phyloP scores from a whole-genome alignment of 1,284 basidiomycete genomes.

The Vanrija sp. region DNA sequence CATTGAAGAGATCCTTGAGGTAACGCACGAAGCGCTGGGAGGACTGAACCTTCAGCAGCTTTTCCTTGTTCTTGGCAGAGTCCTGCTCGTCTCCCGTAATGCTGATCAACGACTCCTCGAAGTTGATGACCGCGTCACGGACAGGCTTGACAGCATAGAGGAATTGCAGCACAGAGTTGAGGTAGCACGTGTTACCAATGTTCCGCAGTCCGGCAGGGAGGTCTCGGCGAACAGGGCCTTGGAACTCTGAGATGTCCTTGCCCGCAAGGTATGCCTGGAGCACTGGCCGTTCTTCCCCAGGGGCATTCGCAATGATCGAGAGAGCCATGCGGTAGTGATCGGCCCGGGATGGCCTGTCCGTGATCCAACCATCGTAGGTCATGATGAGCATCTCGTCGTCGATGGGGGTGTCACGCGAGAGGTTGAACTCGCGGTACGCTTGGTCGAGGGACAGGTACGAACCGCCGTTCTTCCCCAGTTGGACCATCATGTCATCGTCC shows the following conservation, averaged over 20 bases:
- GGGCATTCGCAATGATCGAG: slow-evolving; percentile 38
- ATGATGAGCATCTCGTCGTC: slow-evolving; percentile 41
- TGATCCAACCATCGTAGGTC: slow-evolving; percentile 35
- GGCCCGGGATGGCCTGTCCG: slow-evolving; percentile 16
- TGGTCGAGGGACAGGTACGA: slow-evolving; percentile 35
- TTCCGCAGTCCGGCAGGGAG: slow-evolving; percentile 48
- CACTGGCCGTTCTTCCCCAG: slow-evolving; percentile 34
- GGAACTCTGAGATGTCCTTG: slow-evolving; percentile 22
- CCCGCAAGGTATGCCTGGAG: slow-evolving; percentile 31
- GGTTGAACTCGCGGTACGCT: slow-evolving; percentile 40
- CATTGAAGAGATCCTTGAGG: slow-evolving; percentile 37
- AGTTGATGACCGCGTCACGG: slow-evolving; percentile 39
- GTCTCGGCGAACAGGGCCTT: slow-evolving; percentile 31
- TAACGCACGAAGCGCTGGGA: slow-evolving; percentile 39
- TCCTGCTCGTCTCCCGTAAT: background rate
- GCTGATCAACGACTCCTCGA: slow-evolving; percentile 14
- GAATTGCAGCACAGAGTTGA: slow-evolving; percentile 48
- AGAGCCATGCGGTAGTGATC: slow-evolving; percentile 43
- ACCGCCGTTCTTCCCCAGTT: slow-evolving; percentile 26
- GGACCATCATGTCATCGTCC: slow-evolving; percentile 21
- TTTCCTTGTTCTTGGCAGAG: slow-evolving; percentile 6
- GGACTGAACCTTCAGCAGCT: slow-evolving; percentile 15
- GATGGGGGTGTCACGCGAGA: slow-evolving; percentile 27
- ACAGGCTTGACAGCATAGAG: slow-evolving; percentile 46
- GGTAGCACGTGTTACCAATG: slow-evolving; percentile 49